These are phyloP conservation scores for Solanum tarapatanum DNA, from an alignment of 257 asterid species.

Conservation along the genomic window DNA sequence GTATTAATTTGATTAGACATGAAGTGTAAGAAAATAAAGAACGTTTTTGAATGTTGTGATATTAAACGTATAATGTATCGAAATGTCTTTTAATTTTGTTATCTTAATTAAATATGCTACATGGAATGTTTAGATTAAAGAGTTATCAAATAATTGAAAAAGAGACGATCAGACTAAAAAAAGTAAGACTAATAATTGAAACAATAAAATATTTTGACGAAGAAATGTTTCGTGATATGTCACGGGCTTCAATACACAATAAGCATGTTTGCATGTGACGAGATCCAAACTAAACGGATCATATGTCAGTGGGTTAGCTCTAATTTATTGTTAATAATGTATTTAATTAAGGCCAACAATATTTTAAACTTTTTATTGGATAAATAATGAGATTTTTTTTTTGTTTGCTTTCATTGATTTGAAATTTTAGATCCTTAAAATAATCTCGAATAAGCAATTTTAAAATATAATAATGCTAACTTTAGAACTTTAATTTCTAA, in stretches of 20 bases:
- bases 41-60: neutral
- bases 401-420: neutral
- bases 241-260: neutral
- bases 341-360: neutral
- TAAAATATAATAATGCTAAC: neutral
- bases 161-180: neutral
- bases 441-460: neutral
- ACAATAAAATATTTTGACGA: neutral
- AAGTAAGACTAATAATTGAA: fast-evolving
- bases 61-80: too few species aligned
- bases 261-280: neutral
- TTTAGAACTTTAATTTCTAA: too few species aligned
- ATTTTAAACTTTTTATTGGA: neutral
- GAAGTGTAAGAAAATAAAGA: neutral
- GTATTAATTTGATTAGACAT: neutral
- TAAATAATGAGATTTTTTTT: neutral
- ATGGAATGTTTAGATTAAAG: neutral
- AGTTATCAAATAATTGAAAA: neutral
- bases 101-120: neutral
- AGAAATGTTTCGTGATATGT: too few species aligned
- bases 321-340: neutral
- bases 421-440: neutral
- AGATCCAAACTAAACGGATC: neutral
- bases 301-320: neutral
- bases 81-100: neutral